Evolutionary conservation across 306 rosid genomes (phyloP), one percentile per base, ranked within the genome.

Genomic region (Cucurbita pepo): DNA sequence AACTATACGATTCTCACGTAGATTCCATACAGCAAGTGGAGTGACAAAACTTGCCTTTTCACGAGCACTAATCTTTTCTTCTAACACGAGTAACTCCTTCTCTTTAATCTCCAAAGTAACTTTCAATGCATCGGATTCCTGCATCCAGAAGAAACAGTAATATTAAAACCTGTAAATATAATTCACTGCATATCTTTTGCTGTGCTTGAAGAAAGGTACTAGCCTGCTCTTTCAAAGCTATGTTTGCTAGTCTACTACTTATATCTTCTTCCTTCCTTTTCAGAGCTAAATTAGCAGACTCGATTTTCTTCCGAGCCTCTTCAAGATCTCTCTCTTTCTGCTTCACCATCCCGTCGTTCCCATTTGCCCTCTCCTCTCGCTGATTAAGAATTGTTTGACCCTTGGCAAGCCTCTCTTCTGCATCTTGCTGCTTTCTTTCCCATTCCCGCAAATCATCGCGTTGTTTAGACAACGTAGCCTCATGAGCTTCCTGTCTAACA

Each of bases 301-400:
- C 99, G 50, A 89, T 86, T 77, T 86, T 94, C 87, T 81, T 94
- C 75, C 89, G 96, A 36, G 84, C 79, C 66, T 85, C 96, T 82
- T 87, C 97, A 72, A 90, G 85, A 74, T 87, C 96, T 83, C 85
- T 91, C 81, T 91, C 96, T 82, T 87, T 91, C 81, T 83, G 88
- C 82, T 87, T 88, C 74, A 89, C 83, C 78, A 79, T 66, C 86
- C 67, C 82, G 70, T 91, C 99, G 51, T 61, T 86, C 81, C 89
- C 99, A 80, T 87, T 90, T 62, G 90, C 88, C 80, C 96, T 86
- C 76, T 91, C 92, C 90, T 94, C 99, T 79, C 97, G 91, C 81
- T 94, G 96, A 72, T 89, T 94, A 73, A 94, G 81, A 81, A 86
- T 79, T 79, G 77, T 84, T 83, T 94, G 99, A 77, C 94, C 89